Evolutionary conservation across 164 flowering plant genomes (phyloP).

Genomic region (Cinnamomum chago): DNA sequence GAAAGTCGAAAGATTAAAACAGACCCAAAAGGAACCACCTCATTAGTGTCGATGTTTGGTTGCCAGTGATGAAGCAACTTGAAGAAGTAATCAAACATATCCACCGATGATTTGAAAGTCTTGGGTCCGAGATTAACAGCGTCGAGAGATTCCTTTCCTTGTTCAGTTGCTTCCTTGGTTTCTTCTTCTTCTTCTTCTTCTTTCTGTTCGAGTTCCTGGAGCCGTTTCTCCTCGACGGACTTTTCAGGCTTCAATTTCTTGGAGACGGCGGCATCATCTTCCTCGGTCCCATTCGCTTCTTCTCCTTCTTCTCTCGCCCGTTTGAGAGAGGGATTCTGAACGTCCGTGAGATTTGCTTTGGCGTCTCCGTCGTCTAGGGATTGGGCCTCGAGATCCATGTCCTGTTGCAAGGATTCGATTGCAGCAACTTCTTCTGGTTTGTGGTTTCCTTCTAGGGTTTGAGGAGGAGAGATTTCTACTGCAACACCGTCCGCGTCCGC

Average conservation of each 20-base stretch:
- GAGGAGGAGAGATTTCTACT: too few species aligned
- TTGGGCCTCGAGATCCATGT: too few species aligned
- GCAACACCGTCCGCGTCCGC: too few species aligned
- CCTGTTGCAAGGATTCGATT: too few species aligned
- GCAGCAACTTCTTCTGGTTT: too few species aligned
- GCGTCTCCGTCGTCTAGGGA: too few species aligned
- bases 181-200: constrained; percentile 3
- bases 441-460: too few species aligned
- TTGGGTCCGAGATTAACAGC: constrained; percentile 61
- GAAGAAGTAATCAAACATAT: constrained; percentile 80
- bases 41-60: constrained; percentile 58
- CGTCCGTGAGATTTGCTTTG: too few species aligned
- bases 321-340: constrained; percentile 19
- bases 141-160: constrained; percentile 11
- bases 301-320: constrained; percentile 42
- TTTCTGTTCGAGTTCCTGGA: constrained; percentile 19
- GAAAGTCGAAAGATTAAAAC: neutral
- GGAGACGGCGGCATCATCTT: constrained; percentile 18
- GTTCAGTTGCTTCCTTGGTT: neutral
- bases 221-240: constrained; percentile 33
- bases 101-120: constrained; percentile 52
- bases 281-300: constrained; percentile 5
- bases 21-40: constrained; percentile 36
- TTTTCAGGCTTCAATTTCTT: constrained; percentile 49
- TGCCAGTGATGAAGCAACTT: constrained; percentile 79